A percentile compares a stretch with the other conserved stretches of the same genome.
phyloP scores from a whole-genome alignment of 345 rosid genomes.

The Sonneratia caseolaris region DNA sequence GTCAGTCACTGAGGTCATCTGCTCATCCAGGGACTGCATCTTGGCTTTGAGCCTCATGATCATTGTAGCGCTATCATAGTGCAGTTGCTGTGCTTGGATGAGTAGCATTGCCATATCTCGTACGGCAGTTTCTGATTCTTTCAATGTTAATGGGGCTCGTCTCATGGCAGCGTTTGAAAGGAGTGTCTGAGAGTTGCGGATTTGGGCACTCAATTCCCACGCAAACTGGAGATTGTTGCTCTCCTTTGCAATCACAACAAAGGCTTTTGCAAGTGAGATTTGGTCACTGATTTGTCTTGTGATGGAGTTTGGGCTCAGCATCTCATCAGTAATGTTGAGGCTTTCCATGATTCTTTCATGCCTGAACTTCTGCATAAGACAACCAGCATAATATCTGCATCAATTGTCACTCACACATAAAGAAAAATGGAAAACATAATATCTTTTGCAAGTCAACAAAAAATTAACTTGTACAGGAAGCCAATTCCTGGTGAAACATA shows the following conservation, averaged over 20 bases:
- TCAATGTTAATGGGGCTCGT: constrained; percentile 49
- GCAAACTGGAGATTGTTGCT: constrained; percentile 90
- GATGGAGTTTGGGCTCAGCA: constrained; percentile 63
- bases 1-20: constrained; percentile 53
- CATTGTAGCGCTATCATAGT: constrained; percentile 89
- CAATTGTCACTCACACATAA: not conserved
- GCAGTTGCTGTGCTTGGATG: constrained; percentile 80
- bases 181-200: constrained; percentile 72
- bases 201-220: constrained; percentile 94
- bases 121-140: constrained; percentile 66
- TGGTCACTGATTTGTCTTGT: constrained; percentile 84
- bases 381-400: not conserved
- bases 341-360: constrained; percentile 49
- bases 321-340: constrained; percentile 72
- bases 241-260: constrained; percentile 89
- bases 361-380: constrained; percentile 35
- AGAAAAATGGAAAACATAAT: not conserved
- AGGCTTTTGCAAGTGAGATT: constrained; percentile 82
- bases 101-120: constrained; percentile 83
- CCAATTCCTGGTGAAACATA: not conserved
- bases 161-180: constrained; percentile 71
- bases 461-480: not conserved
- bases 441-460: not conserved
- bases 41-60: constrained; percentile 84
- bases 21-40: constrained; percentile 73